Percentiles rank a stretch among this genome's conserved stretches.
Evolutionary conservation across 106 monocot genomes (phyloP).

Genomic region (Chionographis japonica): DNA sequence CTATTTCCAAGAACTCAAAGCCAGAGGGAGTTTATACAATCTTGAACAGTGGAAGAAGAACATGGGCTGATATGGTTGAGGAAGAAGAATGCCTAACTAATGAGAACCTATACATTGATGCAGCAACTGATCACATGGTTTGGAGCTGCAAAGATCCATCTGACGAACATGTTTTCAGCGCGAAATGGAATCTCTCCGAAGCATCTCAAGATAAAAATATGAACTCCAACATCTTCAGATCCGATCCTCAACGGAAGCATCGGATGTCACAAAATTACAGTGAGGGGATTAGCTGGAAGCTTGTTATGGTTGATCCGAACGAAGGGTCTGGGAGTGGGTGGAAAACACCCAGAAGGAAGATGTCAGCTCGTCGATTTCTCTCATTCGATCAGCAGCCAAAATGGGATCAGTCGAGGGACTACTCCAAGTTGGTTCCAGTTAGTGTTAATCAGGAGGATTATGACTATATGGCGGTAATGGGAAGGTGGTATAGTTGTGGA

Average conservation of each 20-base stretch:
- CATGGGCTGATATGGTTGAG: conserved; percentile 20
- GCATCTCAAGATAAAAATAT: not conserved
- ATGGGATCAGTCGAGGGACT: not conserved
- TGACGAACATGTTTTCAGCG: not conserved
- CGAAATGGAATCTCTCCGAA: not conserved
- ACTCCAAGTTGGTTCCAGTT: not conserved
- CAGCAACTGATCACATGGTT: not conserved
- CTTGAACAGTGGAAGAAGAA: not conserved
- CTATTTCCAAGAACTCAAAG: not conserved
- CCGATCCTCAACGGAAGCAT: not conserved
- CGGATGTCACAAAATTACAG: not conserved
- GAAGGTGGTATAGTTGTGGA: not conserved
- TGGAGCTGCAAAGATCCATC: not conserved
- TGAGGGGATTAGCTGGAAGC: not conserved
- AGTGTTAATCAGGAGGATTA: not conserved
- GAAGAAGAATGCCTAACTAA: conserved; percentile 12
- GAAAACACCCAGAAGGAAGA: not conserved
- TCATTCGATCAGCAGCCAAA: conserved; percentile 2
- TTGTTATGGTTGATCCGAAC: not conserved
- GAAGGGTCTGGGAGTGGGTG: not conserved
- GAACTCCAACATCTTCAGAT: not conserved
- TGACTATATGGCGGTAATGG: not conserved
- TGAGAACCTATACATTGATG: not conserved
- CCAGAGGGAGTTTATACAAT: not conserved
- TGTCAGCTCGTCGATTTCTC: not conserved